Evolutionary conservation across 306 rosid genomes (phyloP).

Genomic region (Lagenaria siceraria): DNA sequence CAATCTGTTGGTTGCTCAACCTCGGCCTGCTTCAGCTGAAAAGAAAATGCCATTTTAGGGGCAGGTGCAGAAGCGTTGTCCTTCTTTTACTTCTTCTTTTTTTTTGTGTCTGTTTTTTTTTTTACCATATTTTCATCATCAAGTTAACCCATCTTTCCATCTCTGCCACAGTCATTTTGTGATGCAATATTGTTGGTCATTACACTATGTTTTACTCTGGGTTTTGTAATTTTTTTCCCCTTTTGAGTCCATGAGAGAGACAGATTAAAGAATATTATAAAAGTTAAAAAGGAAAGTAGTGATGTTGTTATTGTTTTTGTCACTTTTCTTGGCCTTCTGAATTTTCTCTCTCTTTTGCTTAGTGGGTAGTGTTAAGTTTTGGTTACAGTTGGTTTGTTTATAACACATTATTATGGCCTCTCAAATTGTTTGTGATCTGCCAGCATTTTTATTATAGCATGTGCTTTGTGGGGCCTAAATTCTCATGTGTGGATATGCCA

Average conservation of each 20-base stretch:
- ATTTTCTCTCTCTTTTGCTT: not conserved
- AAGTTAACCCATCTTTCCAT: not conserved
- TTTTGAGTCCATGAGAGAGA: constrained; percentile 1
- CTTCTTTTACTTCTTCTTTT: not conserved
- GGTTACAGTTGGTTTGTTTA: not conserved
- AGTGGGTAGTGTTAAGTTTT: not conserved
- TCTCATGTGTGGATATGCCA: not conserved
- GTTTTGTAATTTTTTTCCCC: not conserved
- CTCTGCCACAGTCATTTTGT: not conserved
- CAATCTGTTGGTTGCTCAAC: constrained; percentile 42
- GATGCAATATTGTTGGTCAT: constrained; percentile 1
- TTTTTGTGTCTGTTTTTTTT: not conserved
- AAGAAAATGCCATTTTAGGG: constrained; percentile 42
- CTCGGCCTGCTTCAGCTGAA: constrained; percentile 86
- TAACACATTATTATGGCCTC: not conserved
- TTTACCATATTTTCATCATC: not conserved
- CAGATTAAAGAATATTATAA: not conserved
- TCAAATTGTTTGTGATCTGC: constrained; percentile 6
- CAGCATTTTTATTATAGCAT: constrained; percentile 5
- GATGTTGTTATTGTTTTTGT: constrained; percentile 34
- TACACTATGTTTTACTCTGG: not conserved
- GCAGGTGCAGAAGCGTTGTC: constrained; percentile 94
- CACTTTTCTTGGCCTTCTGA: not conserved
- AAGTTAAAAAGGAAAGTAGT: constrained; percentile 12
- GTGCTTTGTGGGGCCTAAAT: not conserved